These are phyloP conservation scores for Plantago major DNA, from an alignment of 257 asterid genomes.

Conservation along the genomic window DNA sequence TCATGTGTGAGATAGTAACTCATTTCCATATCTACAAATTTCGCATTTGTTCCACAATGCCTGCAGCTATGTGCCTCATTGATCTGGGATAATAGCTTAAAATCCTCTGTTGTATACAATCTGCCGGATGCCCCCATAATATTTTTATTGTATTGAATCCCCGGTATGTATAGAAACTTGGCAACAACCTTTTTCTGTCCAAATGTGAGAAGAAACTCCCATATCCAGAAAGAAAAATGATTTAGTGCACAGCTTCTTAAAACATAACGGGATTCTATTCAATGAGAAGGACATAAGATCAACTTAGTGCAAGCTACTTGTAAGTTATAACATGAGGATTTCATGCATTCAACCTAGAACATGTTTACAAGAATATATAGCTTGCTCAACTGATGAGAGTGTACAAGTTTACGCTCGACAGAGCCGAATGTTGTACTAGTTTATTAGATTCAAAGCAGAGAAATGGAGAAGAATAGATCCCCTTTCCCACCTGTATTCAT, in stretches of 20 bases:
- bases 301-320: neutral
- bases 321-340: neutral
- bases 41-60: conserved; percentile 2
- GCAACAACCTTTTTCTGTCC: no score
- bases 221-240: no score
- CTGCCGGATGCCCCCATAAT: no score
- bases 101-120: no score
- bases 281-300: neutral
- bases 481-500: conserved; percentile 15
- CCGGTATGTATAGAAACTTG: no score
- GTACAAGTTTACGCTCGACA: conserved; percentile 6
- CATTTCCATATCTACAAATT: conserved; percentile 15
- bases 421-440: neutral
- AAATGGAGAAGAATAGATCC: neutral
- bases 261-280: neutral
- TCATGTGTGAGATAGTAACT: conserved; percentile 3
- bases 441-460: neutral
- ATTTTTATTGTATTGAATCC: no score
- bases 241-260: no score
- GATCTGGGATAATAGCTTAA: no score
- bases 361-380: neutral
- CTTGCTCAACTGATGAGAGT: conserved; percentile 9
- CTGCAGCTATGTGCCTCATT: neutral
- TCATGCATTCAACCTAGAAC: neutral
- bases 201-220: no score